Base-by-base conservation (phyloP, 495 filamentous ascomycete genomes). In the Parachaetomium inaequale region DNA sequence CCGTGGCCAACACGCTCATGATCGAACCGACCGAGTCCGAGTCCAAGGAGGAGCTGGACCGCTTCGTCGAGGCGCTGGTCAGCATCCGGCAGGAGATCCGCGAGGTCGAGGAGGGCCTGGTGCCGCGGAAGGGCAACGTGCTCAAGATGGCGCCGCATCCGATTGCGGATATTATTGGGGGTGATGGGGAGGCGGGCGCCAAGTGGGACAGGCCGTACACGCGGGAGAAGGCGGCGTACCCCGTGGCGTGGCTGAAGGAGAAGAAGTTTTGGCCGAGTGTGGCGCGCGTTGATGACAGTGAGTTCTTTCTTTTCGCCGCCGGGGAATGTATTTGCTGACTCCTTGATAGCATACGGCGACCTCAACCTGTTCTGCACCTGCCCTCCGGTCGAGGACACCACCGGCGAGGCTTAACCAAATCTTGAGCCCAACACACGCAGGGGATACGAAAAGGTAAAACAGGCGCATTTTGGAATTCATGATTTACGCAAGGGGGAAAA, bases 231-330 rank as follows among this genome's bases (percentile, higher is more conserved):
- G 94, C 94, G 11, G 94, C 93, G 3, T 98, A 96, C 72, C 94
- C 94, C 21, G 72, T 96, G 66, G 79, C 86, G 3, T 97, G 85
- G 80, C 75, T 98, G 64, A 84, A 84, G 77, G 90, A 96, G 84
- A 96, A 95, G 87, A 98, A 98, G 81, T 97, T 98, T 79, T 98
- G 94, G 94, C 93, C 94, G 0, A 88, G 81, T 36, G 92, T 97
- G 36, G 90, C 90, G 8, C 82, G 94, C 69, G 79, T 98, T 32
- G 88, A 98, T 76, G 95, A 98, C 81, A 84, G 92, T 93, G 79
- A 80, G 85, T 80, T 17, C 26, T 23, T 14, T 1, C 4, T 29
- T 29, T 32, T 15, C 31, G 7, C 10, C 0, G 7, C 29, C 28
- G 12, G 4, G 15, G 21, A 3, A 17, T 51, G 2, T 15, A 26